Conservation (phyloP, 1,139 yeast species). For the Dujonia santamariae region DNA sequence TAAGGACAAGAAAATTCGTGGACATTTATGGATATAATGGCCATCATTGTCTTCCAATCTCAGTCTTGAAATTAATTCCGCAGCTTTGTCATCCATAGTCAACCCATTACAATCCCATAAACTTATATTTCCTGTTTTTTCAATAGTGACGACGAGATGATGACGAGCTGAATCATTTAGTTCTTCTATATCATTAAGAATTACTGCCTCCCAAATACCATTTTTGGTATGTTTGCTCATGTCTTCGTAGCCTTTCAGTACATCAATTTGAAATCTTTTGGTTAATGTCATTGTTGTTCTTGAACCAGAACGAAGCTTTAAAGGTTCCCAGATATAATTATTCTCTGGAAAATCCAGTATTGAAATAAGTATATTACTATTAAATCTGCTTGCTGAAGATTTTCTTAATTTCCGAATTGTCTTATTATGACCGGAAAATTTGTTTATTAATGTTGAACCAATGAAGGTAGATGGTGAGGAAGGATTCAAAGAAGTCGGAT, state of each 20-base stretch:
- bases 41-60: constrained; percentile 12
- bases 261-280: constrained; percentile 32
- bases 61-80: constrained; percentile 19
- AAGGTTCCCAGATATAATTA: constrained; percentile 65
- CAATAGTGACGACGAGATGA: constrained; percentile 48
- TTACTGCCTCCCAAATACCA: constrained; percentile 29
- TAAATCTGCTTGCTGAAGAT: constrained; percentile 37
- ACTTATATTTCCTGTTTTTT: constrained; percentile 51
- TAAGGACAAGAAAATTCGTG: constrained; percentile 26
- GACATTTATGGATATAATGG: constrained; percentile 13
- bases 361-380: constrained; percentile 30
- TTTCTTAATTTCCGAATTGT: constrained; percentile 67
- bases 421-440: constrained; percentile 82
- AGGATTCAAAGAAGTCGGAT: constrained; percentile 8
- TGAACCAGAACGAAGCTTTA: constrained; percentile 20
- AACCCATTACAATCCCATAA: constrained; percentile 62
- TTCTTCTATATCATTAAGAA: constrained; percentile 30
- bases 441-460: constrained; percentile 29
- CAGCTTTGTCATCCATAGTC: constrained; percentile 27
- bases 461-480: constrained; percentile 8
- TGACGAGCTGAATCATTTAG: constrained; percentile 18
- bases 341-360: constrained; percentile 46
- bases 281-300: constrained; percentile 27
- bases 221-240: constrained; percentile 1
- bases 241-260: constrained; percentile 12